Evolutionary conservation across 345 rosid genomes (phyloP), one percentile per base, ranked within the genome.

Genomic region (Mallotus nudiflorus): DNA sequence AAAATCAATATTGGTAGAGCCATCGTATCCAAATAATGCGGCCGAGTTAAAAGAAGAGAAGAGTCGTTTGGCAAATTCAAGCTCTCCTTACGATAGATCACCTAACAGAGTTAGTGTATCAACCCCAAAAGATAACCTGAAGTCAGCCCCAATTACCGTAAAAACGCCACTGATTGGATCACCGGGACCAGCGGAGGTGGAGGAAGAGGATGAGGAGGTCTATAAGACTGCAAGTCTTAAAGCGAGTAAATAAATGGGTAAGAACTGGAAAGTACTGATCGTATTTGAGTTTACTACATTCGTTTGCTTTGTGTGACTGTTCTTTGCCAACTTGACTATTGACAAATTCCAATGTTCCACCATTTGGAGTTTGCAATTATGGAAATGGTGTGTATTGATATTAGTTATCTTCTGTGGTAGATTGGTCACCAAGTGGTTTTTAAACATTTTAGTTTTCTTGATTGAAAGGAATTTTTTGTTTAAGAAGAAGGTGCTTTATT

Each of bases 401-500:
- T 46, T 83, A 55, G 89, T 85, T 16, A 77, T 83, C 20, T 80
- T 83, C 66, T 77, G 84, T 40, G 90, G 93, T 39, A 70, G 85
- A 57, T 75, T 88, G 78, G 68, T 84, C 33, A 77, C 84, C 0
- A 84, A 72, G 27, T 83, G 90, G 87, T 70, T 78, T 48, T 75
- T 83, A 66, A 84, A 84, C 42, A 29, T 83, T 29, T 45, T 80
- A 65, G 85, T 86, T 64, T 84, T 86, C 78, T 75, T 80, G 73
- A 75, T 86, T 37, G 90, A 86, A 72, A 84, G 74, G 75, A 86
- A 83, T 73, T 88, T 78, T 62, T 63, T 84, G 84, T 81, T 86
- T 31, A 84, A 74, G 74, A 88, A 88, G 74, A 88, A 88, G 73
- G 90, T 88, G 56, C 60, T 89, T 42, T 89, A 89, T 72, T 89